These are phyloP conservation scores for Euphorbia celastroides DNA, from an alignment of 441 rosid species.

Conservation along the genomic window DNA sequence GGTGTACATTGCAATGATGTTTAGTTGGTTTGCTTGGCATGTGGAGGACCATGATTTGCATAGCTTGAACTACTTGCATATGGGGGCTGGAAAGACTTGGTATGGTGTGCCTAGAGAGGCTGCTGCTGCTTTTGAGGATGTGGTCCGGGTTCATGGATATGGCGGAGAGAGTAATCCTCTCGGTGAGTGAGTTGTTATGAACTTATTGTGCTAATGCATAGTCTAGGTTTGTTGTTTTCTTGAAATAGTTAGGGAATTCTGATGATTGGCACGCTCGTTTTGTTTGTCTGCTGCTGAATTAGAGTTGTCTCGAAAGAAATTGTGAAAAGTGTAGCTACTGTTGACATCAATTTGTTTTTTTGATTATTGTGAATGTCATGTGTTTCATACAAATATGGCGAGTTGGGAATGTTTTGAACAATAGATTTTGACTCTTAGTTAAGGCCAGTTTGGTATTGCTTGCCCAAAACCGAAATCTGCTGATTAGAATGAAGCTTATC, in stretches of 20 bases:
- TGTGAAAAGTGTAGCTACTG: not conserved
- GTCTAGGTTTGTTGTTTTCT: not conserved
- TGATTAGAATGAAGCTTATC: too few species aligned
- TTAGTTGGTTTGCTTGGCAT: constrained; percentile 99
- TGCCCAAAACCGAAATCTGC: too few species aligned
- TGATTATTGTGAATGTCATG: not conserved
- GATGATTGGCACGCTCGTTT: constrained; percentile 10
- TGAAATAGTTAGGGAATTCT: constrained; percentile 4
- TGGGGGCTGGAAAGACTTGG: constrained; percentile 98
- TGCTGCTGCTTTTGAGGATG: constrained; percentile 92
- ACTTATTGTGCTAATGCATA: not conserved
- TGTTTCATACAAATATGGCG: not conserved
- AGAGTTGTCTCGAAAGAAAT: not conserved
- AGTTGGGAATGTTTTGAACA: constrained; percentile 1
- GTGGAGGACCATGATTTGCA: constrained; percentile 97
- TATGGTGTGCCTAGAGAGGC: constrained; percentile 94
- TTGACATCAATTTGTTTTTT: not conserved
- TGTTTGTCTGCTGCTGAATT: not conserved
- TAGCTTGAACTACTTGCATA: constrained; percentile 95
- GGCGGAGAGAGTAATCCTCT: constrained; percentile 96
- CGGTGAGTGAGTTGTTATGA: too few species aligned
- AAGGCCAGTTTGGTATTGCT: too few species aligned
- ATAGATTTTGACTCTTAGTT: too few species aligned
- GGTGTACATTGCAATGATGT: constrained; percentile 96
- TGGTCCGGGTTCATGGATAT: constrained; percentile 89